A percentile compares a stretch with the other conserved stretches of the same genome.
Evolutionary conservation across 371 early-diverging fungal genomes (phyloP).

Genomic region (Mucor indicus): DNA sequence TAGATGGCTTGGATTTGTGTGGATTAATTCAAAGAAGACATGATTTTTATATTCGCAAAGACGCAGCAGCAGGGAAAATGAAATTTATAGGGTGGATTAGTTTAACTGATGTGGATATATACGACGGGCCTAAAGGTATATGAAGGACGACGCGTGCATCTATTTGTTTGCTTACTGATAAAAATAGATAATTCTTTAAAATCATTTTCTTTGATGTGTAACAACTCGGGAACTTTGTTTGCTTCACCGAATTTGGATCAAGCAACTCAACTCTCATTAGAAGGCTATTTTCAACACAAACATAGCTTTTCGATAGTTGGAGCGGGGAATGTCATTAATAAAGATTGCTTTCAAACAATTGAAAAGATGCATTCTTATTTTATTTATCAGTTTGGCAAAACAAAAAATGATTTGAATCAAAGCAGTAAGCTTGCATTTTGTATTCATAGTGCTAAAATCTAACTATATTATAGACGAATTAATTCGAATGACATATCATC

Average conservation of each 20-base stretch:
- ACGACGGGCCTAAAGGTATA: slow-evolving; percentile 15
- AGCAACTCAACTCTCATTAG: slow-evolving; percentile 16
- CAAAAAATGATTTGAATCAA: slow-evolving; percentile 9
- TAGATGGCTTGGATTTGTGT: slow-evolving; percentile 19
- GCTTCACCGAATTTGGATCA: slow-evolving; percentile 16
- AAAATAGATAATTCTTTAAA: no score
- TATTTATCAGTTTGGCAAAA: slow-evolving; percentile 18
- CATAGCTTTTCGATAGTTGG: slow-evolving; percentile 4
- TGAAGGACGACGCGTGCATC: no score
- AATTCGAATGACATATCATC: slow-evolving; percentile 6
- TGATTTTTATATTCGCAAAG: slow-evolving; percentile 11
- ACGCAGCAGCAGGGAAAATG: slow-evolving; percentile 5
- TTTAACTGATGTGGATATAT: slow-evolving; percentile 18
- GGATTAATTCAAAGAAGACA: slow-evolving; percentile 22
- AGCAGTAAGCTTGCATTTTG: slow-evolving; percentile 10
- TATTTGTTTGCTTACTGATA: no score
- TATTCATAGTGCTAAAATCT: no score
- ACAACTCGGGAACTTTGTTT: not conserved
- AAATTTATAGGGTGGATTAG: slow-evolving; percentile 28
- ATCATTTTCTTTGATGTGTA: slow-evolving; percentile 13
- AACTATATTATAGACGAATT: slow-evolving; percentile 5
- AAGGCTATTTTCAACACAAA: slow-evolving; percentile 18
- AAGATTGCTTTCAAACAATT: slow-evolving; percentile 6
- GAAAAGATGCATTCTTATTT: slow-evolving; percentile 7
- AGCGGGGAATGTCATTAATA: slow-evolving; percentile 10